Evolutionary conservation across 1,284 basidiomycete species (phyloP).

Genomic region (Apiotrichum gracile): DNA sequence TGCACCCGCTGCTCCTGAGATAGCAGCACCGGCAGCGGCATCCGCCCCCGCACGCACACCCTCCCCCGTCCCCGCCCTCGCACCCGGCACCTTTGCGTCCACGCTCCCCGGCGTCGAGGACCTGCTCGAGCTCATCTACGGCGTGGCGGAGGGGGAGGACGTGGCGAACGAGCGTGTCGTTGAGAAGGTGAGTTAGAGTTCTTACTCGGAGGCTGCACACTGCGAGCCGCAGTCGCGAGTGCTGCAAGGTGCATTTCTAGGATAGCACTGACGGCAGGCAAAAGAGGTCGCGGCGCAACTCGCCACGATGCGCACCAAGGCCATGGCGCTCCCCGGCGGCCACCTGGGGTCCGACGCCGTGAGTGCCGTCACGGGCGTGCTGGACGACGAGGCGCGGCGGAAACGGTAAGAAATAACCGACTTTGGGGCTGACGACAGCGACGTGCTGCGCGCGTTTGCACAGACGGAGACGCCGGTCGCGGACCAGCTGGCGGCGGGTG

Average conservation of each 20-base stretch:
- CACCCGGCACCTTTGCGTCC: slow-evolving; percentile 12
- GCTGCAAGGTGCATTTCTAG: no score
- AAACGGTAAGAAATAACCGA: slow-evolving; percentile 4
- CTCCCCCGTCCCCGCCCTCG: not conserved
- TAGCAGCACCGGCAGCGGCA: no score
- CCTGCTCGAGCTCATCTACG: slow-evolving; percentile 10
- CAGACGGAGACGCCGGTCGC: slow-evolving; percentile 2
- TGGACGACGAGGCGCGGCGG: slow-evolving; percentile 7
- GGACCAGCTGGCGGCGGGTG: slow-evolving; percentile 1
- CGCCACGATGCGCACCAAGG: slow-evolving; percentile 5
- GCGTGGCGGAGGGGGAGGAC: slow-evolving; percentile 4
- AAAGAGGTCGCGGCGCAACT: slow-evolving; percentile 6
- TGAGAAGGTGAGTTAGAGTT: slow-evolving; percentile 8
- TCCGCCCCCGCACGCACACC: no score
- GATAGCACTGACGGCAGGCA: slow-evolving; percentile 3
- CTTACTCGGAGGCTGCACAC: no score
- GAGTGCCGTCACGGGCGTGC: slow-evolving; percentile 2
- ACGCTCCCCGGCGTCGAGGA: slow-evolving; percentile 13
- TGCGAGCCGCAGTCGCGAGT: not conserved
- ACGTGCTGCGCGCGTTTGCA: not conserved
- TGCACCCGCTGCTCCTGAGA: no score
- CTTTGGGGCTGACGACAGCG: not conserved
- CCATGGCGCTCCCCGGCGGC: slow-evolving; percentile 9
- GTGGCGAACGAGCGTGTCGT: slow-evolving; percentile 6
- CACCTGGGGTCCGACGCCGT: slow-evolving; percentile 11